Percentiles rank a stretch among this genome's conserved stretches.
Conservation (phyloP, 2,329 filamentous ascomycete genomes). For the Coniochaeta sp. region DNA sequence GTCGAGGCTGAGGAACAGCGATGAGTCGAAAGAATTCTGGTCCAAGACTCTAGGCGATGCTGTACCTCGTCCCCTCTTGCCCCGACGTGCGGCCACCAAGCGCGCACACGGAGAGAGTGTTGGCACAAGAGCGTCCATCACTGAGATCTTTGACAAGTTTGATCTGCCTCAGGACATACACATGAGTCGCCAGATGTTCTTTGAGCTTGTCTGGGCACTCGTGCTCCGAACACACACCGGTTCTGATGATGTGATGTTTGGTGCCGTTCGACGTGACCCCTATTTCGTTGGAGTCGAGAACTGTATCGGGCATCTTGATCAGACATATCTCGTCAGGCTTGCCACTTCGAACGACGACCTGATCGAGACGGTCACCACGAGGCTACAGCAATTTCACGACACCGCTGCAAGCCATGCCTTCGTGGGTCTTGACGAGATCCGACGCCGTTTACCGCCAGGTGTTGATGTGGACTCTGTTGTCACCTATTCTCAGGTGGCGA, state of each 20-base stretch:
- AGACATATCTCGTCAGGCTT: conserved; percentile 2
- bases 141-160: neutral
- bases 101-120: conserved; percentile 3
- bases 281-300: neutral
- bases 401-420: neutral
- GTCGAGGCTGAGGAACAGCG: neutral
- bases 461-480: neutral
- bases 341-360: neutral
- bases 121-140: conserved; percentile 1
- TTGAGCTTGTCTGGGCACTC: neutral
- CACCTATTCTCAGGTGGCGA: neutral
- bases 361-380: neutral
- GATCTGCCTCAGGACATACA: neutral
- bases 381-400: neutral
- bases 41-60: neutral
- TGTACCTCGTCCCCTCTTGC: neutral
- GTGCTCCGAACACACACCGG: neutral
- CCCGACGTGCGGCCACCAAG: neutral
- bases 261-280: neutral
- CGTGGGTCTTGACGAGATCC: neutral
- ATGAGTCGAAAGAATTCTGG: neutral
- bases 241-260: neutral
- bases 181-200: neutral
- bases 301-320: neutral
- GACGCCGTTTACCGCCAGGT: neutral